A percentile compares a stretch with the other conserved stretches of the same genome.
These are phyloP conservation scores for Linanthus parryae DNA, from an alignment of 148 eudicot species.

Conservation along the genomic window DNA sequence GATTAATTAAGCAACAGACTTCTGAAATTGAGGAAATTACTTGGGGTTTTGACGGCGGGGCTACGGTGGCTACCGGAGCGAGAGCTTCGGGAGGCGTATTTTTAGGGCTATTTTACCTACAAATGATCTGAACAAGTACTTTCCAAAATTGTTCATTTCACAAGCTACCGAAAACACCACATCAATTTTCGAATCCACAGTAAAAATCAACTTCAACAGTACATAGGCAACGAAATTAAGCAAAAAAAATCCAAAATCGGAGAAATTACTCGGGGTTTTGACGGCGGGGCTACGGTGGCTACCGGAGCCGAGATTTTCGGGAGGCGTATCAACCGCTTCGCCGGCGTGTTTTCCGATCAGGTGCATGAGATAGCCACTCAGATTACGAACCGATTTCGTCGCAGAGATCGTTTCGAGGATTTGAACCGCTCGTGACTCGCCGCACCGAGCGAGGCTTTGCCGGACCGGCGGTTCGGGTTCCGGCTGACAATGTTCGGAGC, in stretches of 20 bases:
- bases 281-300: no score
- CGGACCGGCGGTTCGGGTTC: neutral
- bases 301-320: neutral
- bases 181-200: neutral
- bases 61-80: neutral
- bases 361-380: constrained; percentile 1
- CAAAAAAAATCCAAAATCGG: neutral
- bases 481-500: neutral
- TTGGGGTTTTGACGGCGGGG: neutral
- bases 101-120: no score
- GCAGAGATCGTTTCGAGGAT: neutral
- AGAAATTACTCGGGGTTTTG: neutral
- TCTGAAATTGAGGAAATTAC: neutral
- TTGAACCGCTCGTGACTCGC: neutral
- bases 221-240: neutral
- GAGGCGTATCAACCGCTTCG: neutral
- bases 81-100: neutral
- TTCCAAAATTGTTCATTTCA: no score
- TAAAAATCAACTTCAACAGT: neutral
- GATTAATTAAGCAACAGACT: neutral
- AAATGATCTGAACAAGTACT: no score
- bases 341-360: neutral
- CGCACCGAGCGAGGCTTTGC: neutral
- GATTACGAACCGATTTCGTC: neutral
- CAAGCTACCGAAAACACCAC: no score